phyloP scores from a whole-genome alignment of 140 eudicot species.

The Senecio squalidus region DNA sequence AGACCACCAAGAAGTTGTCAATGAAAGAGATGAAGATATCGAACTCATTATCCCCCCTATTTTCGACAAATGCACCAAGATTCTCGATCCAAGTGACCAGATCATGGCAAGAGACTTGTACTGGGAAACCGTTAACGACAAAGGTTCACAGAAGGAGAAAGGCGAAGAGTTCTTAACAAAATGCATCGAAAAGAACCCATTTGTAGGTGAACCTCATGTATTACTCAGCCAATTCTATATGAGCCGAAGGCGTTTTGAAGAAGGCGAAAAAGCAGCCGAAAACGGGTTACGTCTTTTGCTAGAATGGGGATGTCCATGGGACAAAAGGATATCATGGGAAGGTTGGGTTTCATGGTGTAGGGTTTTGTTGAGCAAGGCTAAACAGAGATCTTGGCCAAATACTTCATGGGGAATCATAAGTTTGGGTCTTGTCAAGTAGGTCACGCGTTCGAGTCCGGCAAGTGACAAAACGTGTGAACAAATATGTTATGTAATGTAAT shows the following conservation, averaged over 20 bases:
- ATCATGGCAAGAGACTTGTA: constrained; percentile 60
- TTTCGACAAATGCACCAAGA: constrained; percentile 53
- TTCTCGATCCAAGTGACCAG: constrained; percentile 58
- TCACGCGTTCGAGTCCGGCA: too few relatives aligned
- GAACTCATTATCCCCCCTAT: constrained; percentile 73
- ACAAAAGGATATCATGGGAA: constrained; percentile 86
- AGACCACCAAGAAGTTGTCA: neutral
- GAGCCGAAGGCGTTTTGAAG: constrained; percentile 64
- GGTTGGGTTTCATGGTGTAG: constrained; percentile 94
- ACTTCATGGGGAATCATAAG: constrained; percentile 70
- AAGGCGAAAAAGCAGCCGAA: constrained; percentile 53
- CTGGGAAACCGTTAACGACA: constrained; percentile 66
- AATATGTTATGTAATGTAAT: too few relatives aligned
- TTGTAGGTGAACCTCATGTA: constrained; percentile 78
- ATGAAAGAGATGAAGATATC: constrained; percentile 45
- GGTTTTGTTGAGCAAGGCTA: constrained; percentile 68
- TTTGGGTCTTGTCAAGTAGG: constrained; percentile 59
- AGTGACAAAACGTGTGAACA: too few relatives aligned
- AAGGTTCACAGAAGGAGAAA: constrained; percentile 26
- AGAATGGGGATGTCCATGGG: constrained; percentile 99
- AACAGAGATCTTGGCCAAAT: constrained; percentile 61
- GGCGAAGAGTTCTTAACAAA: constrained; percentile 57
- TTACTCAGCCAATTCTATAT: constrained; percentile 60
- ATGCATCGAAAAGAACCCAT: constrained; percentile 71
- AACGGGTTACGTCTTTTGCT: constrained; percentile 55